A percentile compares a stretch with the other conserved stretches of the same genome.
Evolutionary conservation across 345 rosid genomes (phyloP).

Genomic region (Gossypium bickii): DNA sequence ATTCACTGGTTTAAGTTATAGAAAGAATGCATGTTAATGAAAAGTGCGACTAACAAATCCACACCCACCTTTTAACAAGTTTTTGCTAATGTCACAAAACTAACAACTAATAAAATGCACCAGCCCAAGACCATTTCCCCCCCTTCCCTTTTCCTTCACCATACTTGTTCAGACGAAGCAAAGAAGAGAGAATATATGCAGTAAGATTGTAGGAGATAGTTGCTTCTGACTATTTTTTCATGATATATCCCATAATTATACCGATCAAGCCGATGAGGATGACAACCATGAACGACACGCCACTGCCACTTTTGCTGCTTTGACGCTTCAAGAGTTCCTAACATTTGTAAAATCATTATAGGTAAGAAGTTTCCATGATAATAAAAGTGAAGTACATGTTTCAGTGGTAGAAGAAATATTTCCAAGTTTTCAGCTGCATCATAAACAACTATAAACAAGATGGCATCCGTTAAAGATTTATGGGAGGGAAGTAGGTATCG

Average conservation of each 20-base stretch:
- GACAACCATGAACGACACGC: slow-evolving; percentile 49
- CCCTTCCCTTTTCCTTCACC: slow-evolving; percentile 33
- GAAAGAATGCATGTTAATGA: slow-evolving; percentile 35
- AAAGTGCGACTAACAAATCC: slow-evolving; percentile 18
- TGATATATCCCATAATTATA: slow-evolving; percentile 52
- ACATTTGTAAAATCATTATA: background rate
- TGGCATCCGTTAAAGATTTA: background rate
- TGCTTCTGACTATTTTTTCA: slow-evolving; percentile 48
- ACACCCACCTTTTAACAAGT: slow-evolving; percentile 27
- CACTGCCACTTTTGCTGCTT: slow-evolving; percentile 41
- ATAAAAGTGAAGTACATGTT: background rate
- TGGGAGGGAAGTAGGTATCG: background rate
- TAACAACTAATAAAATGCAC: slow-evolving; percentile 25
- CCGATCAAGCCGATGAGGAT: slow-evolving; percentile 54
- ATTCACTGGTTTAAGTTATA: slow-evolving; percentile 24
- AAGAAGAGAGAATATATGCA: slow-evolving; percentile 18
- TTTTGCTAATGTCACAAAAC: slow-evolving; percentile 31
- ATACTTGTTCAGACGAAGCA: slow-evolving; percentile 28
- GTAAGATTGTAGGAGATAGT: background rate
- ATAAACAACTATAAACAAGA: background rate
- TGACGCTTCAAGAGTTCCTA: slow-evolving; percentile 54
- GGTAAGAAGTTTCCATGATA: slow-evolving; percentile 10
- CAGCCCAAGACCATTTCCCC: slow-evolving; percentile 17
- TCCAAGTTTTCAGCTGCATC: background rate
- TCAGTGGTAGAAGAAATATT: background rate